Evolutionary conservation across 441 rosid genomes (phyloP), one percentile per base, ranked within the genome.

Genomic region (Gossypium gossypioides): DNA sequence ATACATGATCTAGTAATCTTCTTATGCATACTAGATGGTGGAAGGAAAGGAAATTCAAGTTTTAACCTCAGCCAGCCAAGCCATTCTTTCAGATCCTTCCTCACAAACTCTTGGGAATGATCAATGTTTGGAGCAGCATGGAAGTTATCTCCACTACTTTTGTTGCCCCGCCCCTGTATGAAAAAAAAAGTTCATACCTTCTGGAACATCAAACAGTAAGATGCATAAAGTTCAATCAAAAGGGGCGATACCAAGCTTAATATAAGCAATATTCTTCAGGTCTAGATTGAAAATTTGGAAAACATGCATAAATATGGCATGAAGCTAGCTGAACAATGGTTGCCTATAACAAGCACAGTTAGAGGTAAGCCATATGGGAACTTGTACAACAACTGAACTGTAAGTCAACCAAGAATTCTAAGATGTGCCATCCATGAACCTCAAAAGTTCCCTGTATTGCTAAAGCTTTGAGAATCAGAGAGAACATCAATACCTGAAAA

Each of bases 101-200:
- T 85, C 74, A 93, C 98, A 79, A 93, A 93, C 40, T 93, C 97
- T 70, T 93, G 98, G 1, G 98, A 93, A 80, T 93, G 98, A 78
- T 93, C 98, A 75, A 93, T 93, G 84, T 93, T 93, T 75, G 98
- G 98, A 22, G 98, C 98, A 77, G 98, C 98, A 81, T 93, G 98
- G 79, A 93, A 93, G 84, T 82, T 86, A 77, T 93, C 98, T 70
- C 98, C 98, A 75, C 98, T 93, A 73, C 98, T 93, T 83, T 90
- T 93, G 83, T 91, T 93, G 80, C 98, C 98, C 74, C 89, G 83
- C 51, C 98, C 98, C 98, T 93, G 91, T 68, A 79, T 29, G 50
- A 79, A 21, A 77, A 58, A 77, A 72, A 75, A 56, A 68, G 59
- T 37, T 55, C 54, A 74, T 19, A 44, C 21, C 24, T 52, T 25